These are phyloP conservation scores for Saksenaea vasiformis DNA, from an alignment of 371 early-diverging fungal genomes.

Conservation along the genomic window DNA sequence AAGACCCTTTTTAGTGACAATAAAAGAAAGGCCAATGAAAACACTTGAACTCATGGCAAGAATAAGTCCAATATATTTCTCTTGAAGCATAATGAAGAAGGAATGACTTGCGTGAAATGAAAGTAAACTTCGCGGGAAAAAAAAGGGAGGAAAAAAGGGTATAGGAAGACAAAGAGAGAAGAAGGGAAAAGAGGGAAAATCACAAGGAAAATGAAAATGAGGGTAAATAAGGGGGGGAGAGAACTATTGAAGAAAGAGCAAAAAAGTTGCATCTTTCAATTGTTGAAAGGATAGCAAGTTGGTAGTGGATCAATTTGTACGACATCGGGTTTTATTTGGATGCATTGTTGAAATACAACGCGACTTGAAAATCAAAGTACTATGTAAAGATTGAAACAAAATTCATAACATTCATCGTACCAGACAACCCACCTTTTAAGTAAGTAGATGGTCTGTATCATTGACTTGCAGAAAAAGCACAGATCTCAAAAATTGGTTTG, in stretches of 20 bases:
- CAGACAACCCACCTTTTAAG: too few species aligned
- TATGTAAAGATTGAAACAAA: too few species aligned
- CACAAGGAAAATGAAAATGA: neutral
- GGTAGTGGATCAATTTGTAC: slow-evolving; percentile 1
- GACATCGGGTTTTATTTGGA: neutral
- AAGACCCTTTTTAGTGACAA: slow-evolving; percentile 86
- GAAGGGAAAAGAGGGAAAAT: neutral
- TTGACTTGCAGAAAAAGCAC: too few species aligned
- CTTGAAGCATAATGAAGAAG: slow-evolving; percentile 49
- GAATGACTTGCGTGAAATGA: neutral
- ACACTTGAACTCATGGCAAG: slow-evolving; percentile 81
- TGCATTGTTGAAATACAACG: neutral
- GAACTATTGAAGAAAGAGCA: too few species aligned
- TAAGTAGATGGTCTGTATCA: too few species aligned
- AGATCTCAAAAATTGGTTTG: too few species aligned
- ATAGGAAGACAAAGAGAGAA: neutral
- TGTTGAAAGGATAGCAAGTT: neutral
- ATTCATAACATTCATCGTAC: too few species aligned
- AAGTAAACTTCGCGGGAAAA: neutral
- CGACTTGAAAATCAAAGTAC: too few species aligned
- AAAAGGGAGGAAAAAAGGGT: neutral
- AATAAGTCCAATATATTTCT: slow-evolving; percentile 83
- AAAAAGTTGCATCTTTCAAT: neutral
- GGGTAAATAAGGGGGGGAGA: neutral
- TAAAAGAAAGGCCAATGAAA: slow-evolving; percentile 83